phyloP scores from a whole-genome alignment of 495 filamentous ascomycete species.

The Parachaetomium inaequale region DNA sequence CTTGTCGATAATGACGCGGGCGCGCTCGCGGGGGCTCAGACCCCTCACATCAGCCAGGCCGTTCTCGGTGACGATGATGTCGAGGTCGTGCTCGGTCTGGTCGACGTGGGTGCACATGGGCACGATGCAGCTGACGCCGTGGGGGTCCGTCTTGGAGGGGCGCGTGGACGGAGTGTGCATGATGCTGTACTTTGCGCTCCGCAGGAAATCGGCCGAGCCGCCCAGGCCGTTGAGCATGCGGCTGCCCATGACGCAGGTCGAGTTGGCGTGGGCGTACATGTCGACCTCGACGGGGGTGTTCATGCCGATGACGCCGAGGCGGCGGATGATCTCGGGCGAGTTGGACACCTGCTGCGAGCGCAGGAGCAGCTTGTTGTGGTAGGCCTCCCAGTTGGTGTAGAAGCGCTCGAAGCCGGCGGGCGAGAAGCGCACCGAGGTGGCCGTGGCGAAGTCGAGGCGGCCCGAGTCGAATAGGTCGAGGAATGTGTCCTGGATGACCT shows the following conservation, averaged over 20 bases:
- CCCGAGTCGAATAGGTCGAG: constrained; percentile 90
- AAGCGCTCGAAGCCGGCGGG: constrained; percentile 90
- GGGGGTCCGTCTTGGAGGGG: constrained; percentile 77
- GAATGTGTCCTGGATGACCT: constrained; percentile 92
- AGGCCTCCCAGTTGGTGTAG: constrained; percentile 80
- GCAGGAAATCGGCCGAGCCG: constrained; percentile 84
- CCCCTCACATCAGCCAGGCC: constrained; percentile 85
- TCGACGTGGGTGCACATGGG: constrained; percentile 92
- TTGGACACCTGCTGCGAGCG: constrained; percentile 86
- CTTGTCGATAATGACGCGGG: constrained; percentile 81
- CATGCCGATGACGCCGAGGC: constrained; percentile 88
- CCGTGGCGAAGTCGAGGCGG: constrained; percentile 85
- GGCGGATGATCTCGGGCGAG: constrained; percentile 89
- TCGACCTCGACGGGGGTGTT: constrained; percentile 94
- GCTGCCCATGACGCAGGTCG: constrained; percentile 83
- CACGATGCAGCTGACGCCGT: constrained; percentile 81
- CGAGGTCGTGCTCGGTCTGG: constrained; percentile 88
- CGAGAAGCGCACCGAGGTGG: constrained; percentile 87
- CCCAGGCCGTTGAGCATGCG: constrained; percentile 92
- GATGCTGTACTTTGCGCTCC: constrained; percentile 80
- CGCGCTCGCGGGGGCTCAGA: constrained; percentile 73
- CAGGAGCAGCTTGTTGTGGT: constrained; percentile 79
- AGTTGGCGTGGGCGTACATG: constrained; percentile 93
- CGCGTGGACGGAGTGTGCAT: constrained; percentile 87
- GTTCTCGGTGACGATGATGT: constrained; percentile 83